Conservation (phyloP, 345 rosid species). For the Linum usitatissimum region DNA sequence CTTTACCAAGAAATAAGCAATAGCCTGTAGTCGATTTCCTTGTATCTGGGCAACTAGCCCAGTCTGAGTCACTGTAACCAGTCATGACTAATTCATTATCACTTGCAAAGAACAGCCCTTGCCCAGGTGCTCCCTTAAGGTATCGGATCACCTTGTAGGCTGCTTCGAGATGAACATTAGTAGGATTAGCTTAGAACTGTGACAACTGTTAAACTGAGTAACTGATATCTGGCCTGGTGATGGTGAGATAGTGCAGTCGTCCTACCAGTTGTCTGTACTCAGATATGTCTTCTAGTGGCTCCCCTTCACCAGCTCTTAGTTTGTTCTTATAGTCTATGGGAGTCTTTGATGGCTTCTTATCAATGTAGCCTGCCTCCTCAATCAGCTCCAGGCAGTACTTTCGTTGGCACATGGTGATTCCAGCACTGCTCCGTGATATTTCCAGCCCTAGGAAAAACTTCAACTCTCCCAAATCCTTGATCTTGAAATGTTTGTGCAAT, state of each 20-base stretch:
- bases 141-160: neutral
- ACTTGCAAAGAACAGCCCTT: neutral
- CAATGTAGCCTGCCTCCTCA: neutral
- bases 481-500: neutral
- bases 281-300: neutral
- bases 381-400: slow-evolving; percentile 7
- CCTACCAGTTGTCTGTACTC: neutral
- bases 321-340: neutral
- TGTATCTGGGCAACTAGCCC: neutral
- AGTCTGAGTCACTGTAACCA: neutral
- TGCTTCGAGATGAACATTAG: neutral
- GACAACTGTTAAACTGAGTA: neutral
- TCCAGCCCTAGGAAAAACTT: slow-evolving; percentile 2
- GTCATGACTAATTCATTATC: neutral
- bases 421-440: neutral
- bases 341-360: neutral
- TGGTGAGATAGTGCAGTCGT: neutral
- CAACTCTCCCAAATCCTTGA: neutral
- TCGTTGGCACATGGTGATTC: neutral
- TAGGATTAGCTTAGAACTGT: slow-evolving; percentile 2
- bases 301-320: neutral
- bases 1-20: neutral
- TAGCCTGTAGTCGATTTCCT: neutral
- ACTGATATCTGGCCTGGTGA: neutral
- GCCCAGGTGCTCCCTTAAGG: neutral